These are phyloP conservation scores for Claviceps maximensis DNA, from an alignment of 2,329 filamentous ascomycete species.

Conservation along the genomic window DNA sequence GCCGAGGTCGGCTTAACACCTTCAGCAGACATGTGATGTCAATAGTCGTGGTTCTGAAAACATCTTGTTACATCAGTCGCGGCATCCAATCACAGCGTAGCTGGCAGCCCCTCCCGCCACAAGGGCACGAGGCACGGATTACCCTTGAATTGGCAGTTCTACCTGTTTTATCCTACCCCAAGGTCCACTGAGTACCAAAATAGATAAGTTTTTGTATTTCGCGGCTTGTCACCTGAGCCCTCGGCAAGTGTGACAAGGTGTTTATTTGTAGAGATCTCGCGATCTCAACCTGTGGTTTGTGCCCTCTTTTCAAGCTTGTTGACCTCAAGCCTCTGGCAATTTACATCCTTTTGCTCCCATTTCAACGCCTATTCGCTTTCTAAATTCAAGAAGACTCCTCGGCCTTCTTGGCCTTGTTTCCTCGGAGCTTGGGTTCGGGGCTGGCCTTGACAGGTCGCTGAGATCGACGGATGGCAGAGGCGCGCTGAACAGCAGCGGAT, in stretches of 20 bases:
- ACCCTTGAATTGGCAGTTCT: neutral
- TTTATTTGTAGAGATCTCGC: neutral
- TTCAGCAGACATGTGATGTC: neutral
- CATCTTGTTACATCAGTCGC: neutral
- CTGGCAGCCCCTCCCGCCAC: neutral
- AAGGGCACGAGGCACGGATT: neutral
- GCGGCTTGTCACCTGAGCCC: neutral
- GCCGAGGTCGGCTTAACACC: neutral
- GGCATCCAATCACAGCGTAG: neutral
- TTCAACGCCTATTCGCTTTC: neutral
- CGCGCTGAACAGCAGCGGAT: constrained; percentile 68
- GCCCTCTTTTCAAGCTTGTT: neutral
- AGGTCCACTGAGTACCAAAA: neutral
- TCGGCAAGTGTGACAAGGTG: neutral
- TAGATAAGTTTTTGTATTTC: neutral
- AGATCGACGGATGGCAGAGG: constrained; percentile 68
- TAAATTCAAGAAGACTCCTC: constrained; percentile 25
- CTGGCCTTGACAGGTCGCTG: constrained; percentile 67
- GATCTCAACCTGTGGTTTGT: neutral
- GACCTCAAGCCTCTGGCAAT: neutral
- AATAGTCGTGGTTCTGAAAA: neutral
- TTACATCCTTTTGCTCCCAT: neutral
- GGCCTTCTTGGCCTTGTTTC: constrained; percentile 66
- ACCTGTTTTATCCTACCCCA: neutral
- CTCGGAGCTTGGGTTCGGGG: constrained; percentile 62